These are phyloP conservation scores for Akebia trifoliata DNA, from an alignment of 164 flowering plant genomes.

Conservation along the genomic window DNA sequence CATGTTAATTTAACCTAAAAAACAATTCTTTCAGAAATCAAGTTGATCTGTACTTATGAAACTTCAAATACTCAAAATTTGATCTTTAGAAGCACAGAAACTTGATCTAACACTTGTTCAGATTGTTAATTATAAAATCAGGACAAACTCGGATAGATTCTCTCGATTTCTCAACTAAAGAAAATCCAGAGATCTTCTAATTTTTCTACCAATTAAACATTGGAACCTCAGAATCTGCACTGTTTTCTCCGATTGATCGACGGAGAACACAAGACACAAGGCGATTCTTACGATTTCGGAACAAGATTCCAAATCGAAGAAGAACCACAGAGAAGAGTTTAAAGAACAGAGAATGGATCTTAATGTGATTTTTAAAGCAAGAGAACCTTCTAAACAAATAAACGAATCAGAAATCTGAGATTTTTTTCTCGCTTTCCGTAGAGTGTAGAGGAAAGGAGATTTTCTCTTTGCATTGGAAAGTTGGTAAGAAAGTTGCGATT, in stretches of 20 bases:
- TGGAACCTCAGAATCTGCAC: not conserved
- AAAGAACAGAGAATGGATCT: not conserved
- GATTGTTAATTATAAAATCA: too few species aligned
- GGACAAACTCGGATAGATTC: not conserved
- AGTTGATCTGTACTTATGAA: not conserved
- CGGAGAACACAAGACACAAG: not conserved
- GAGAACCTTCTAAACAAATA: not conserved
- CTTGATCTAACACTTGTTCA: not conserved
- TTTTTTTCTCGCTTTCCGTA: not conserved
- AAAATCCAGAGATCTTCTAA: not conserved
- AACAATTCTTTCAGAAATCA: not conserved
- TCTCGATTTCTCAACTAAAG: not conserved
- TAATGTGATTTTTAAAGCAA: not conserved
- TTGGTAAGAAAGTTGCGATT: not conserved
- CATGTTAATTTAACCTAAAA: constrained; percentile 11
- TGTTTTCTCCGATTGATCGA: not conserved
- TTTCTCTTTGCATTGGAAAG: not conserved
- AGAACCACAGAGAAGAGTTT: too few species aligned
- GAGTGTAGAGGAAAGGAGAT: not conserved
- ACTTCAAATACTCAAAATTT: not conserved
- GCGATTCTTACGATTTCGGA: not conserved
- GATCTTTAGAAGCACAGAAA: not conserved
- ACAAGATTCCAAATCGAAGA: not conserved
- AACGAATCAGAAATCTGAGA: not conserved
- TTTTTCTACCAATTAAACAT: not conserved